These are phyloP conservation scores for Dillenia suffruticosa DNA, from an alignment of 164 flowering plant species.

Conservation along the genomic window DNA sequence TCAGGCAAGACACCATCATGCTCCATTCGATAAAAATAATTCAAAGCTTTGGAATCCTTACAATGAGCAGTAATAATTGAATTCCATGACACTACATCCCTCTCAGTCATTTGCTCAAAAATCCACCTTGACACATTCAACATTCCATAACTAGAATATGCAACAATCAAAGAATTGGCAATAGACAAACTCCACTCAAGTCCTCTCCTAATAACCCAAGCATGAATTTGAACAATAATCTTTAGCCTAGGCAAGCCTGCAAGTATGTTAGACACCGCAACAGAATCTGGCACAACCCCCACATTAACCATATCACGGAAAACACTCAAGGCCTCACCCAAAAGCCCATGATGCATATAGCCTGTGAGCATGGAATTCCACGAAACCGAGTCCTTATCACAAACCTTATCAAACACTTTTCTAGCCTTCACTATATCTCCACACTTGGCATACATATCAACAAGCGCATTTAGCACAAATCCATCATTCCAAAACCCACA, in stretches of 20 bases:
- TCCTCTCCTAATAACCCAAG: conserved; percentile 61
- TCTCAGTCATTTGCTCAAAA: conserved; percentile 53
- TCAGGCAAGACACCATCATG: conserved; percentile 39
- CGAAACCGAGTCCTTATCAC: conserved; percentile 49
- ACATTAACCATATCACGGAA: conserved; percentile 47
- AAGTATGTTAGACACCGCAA: conserved; percentile 54
- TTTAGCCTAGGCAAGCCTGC: conserved; percentile 24
- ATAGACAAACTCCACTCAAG: conserved; percentile 43
- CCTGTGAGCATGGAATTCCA: conserved; percentile 82
- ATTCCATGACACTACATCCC: conserved; percentile 82
- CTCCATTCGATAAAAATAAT: conserved; percentile 57
- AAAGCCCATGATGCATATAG: conserved; percentile 55
- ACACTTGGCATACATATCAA: conserved; percentile 90
- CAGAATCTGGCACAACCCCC: conserved; percentile 54
- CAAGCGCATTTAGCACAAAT: conserved; percentile 68
- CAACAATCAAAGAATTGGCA: conserved; percentile 55
- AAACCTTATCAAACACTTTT: conserved; percentile 53
- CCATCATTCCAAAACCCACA: conserved; percentile 50
- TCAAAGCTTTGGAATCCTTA: conserved; percentile 35
- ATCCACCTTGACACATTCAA: conserved; percentile 34
- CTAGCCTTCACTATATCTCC: conserved; percentile 84
- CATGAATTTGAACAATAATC: conserved; percentile 55
- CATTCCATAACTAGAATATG: conserved; percentile 40
- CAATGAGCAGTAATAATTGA: conserved; percentile 61
- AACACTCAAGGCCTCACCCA: conserved; percentile 36